These are phyloP conservation scores for Macrolepiota albuminosa DNA, from an alignment of 768 basidiomycete species.

Conservation along the genomic window DNA sequence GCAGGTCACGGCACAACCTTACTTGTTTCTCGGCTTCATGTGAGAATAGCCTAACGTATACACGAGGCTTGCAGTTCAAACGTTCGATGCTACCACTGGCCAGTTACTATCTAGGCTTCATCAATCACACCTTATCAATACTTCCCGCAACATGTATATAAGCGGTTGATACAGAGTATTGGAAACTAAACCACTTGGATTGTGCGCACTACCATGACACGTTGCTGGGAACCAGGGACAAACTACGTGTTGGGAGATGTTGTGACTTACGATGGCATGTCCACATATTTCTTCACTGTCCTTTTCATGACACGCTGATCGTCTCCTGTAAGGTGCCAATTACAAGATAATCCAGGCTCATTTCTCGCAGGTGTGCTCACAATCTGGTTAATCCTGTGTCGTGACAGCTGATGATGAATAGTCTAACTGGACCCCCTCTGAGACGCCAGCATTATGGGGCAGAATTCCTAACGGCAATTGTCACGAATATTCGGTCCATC, in stretches of 20 bases:
- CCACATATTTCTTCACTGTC: neutral
- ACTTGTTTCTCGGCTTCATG: neutral
- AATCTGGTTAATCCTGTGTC: neutral
- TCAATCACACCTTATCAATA: conserved; percentile 1
- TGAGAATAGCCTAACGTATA: neutral
- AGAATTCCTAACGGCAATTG: conserved; percentile 29
- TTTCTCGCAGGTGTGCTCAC: conserved; percentile 50
- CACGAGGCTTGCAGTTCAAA: neutral
- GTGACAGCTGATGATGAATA: conserved; percentile 19
- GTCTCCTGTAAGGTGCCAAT: conserved; percentile 32
- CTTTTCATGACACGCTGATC: neutral
- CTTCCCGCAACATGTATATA: neutral
- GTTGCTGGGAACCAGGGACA: conserved; percentile 10
- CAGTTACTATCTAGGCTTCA: neutral
- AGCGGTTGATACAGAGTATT: neutral
- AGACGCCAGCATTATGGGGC: conserved; percentile 68
- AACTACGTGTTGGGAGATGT: conserved; percentile 24
- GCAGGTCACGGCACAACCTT: neutral
- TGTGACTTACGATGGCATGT: conserved; percentile 52
- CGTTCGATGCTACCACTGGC: neutral
- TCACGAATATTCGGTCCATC: conserved; percentile 22
- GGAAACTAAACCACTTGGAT: neutral
- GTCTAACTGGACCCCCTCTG: conserved; percentile 64
- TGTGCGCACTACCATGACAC: conserved; percentile 4
- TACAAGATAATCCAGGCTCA: conserved; percentile 77